Percentiles rank a stretch among this genome's conserved stretches.
These are phyloP conservation scores for Solanum raphanifolium DNA, from an alignment of 257 asterid genomes.

Conservation along the genomic window DNA sequence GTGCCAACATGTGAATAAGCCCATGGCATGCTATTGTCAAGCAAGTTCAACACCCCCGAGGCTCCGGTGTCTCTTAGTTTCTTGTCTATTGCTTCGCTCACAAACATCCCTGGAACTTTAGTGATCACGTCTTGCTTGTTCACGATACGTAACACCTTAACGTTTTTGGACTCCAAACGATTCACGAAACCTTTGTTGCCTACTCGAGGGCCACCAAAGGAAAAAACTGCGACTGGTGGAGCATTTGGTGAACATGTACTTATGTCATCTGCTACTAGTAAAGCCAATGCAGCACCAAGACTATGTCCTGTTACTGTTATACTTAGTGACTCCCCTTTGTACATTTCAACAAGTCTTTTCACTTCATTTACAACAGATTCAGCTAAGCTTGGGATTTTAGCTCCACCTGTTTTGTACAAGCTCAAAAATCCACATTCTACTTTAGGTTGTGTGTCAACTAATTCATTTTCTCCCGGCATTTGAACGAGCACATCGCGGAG, in stretches of 20 bases:
- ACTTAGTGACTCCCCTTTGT: constrained; percentile 74
- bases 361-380: constrained; percentile 60
- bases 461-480: constrained; percentile 14
- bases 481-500: constrained; percentile 49
- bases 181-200: constrained; percentile 63
- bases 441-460: constrained; percentile 19
- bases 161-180: constrained; percentile 29
- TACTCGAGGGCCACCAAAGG: constrained; percentile 87
- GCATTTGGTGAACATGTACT: constrained; percentile 33
- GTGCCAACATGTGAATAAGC: constrained; percentile 78
- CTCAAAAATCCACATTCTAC: constrained; percentile 71
- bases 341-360: constrained; percentile 42
- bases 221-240: constrained; percentile 71
- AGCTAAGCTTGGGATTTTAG: constrained; percentile 60
- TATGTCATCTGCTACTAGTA: constrained; percentile 59
- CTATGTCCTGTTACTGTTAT: constrained; percentile 87
- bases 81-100: constrained; percentile 58
- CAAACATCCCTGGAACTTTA: constrained; percentile 78
- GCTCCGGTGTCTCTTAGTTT: constrained; percentile 36
- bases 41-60: constrained; percentile 16
- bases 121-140: constrained; percentile 76
- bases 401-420: constrained; percentile 52
- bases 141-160: constrained; percentile 58
- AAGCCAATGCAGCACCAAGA: constrained; percentile 77
- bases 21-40: constrained; percentile 78